Percentiles rank a stretch among this genome's conserved stretches.
Conservation (phyloP, 1,284 basidiomycete species). For the Pascua guehoae region DNA sequence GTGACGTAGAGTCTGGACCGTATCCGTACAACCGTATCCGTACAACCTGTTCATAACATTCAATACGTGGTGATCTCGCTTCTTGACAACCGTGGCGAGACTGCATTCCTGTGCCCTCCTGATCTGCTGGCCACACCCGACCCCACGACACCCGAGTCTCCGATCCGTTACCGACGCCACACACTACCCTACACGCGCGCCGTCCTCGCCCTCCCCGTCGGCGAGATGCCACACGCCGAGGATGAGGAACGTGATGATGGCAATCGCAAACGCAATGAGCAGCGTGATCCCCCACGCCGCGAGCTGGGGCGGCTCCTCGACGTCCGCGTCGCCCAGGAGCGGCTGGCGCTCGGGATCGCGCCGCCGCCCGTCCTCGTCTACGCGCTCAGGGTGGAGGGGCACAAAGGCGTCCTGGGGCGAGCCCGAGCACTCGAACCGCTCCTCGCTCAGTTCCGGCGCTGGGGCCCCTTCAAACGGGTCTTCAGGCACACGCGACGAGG, state of each 20-base stretch:
- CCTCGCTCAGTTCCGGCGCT: too few species aligned
- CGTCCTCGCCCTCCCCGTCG: background rate
- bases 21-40: too few species aligned
- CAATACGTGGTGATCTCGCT: too few species aligned
- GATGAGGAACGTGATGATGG: slow-evolving; percentile 2
- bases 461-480: background rate
- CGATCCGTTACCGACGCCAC: background rate
- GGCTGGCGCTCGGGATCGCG: slow-evolving; percentile 50
- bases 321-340: slow-evolving; percentile 41
- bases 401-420: slow-evolving; percentile 5
- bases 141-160: too few species aligned
- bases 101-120: too few species aligned
- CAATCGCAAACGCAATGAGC: slow-evolving; percentile 1
- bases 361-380: background rate
- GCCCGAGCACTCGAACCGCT: too few species aligned
- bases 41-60: too few species aligned
- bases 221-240: background rate
- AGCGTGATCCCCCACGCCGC: background rate
- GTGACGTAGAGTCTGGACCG: too few species aligned
- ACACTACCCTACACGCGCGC: background rate
- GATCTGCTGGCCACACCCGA: too few species aligned
- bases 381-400: background rate
- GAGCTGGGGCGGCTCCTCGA: background rate
- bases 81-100: too few species aligned
- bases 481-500: background rate